Evolutionary conservation across 176 grass and related monocot species (phyloP).

Genomic region (Puya raimondii): DNA sequence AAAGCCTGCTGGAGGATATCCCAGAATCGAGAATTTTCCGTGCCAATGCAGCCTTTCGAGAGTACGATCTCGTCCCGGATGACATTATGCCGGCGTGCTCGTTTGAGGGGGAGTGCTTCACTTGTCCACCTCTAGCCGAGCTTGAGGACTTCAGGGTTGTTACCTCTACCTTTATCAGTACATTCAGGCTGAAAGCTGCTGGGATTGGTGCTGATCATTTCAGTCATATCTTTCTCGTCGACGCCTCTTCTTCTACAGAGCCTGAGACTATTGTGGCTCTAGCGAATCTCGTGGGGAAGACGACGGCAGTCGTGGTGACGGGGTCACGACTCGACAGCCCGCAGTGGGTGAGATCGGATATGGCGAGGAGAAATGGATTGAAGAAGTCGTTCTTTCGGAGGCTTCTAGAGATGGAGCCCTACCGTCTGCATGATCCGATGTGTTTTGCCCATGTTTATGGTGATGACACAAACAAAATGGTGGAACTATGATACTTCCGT

Average conservation of each 20-base stretch:
- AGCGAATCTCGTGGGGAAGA: conserved; percentile 16
- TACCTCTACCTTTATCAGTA: conserved; percentile 22
- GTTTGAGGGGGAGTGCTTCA: conserved; percentile 21
- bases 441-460: not conserved
- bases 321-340: conserved; percentile 2
- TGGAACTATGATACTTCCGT: too few species aligned
- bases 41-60: conserved; percentile 36
- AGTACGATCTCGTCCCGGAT: conserved; percentile 15
- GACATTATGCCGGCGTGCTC: conserved; percentile 16
- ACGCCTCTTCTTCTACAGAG: conserved; percentile 22
- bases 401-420: conserved; percentile 19
- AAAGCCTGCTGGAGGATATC: not conserved
- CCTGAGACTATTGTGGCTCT: conserved; percentile 24
- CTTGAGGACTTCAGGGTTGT: conserved; percentile 18
- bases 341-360: conserved; percentile 20
- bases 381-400: conserved; percentile 20
- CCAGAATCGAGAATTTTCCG: conserved; percentile 13
- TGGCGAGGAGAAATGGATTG: conserved; percentile 21
- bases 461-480: too few species aligned
- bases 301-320: conserved; percentile 14
- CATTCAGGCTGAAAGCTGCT: conserved; percentile 20
- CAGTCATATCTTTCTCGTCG: conserved; percentile 30
- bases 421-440: conserved; percentile 5
- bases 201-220: conserved; percentile 26
- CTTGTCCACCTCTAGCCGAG: conserved; percentile 2